Evolutionary conservation across 768 basidiomycete species (phyloP).

Genomic region (Suillus variegatus): DNA sequence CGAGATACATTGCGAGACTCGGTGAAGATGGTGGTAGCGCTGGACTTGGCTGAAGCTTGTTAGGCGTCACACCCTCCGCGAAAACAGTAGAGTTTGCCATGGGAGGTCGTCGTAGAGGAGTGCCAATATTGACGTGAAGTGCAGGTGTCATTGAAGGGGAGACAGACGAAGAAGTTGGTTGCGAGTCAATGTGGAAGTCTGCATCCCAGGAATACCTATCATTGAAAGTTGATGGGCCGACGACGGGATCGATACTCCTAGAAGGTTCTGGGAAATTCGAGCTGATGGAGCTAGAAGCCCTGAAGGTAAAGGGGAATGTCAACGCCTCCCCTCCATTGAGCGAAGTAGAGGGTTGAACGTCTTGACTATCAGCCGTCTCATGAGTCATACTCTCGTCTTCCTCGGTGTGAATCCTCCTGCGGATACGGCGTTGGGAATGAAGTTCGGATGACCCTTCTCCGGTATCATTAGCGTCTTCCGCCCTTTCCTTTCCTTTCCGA

Average conservation of each 20-base stretch:
- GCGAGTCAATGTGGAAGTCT: slow-evolving; percentile 1
- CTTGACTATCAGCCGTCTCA: slow-evolving; percentile 12
- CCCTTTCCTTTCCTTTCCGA: slow-evolving; percentile 31
- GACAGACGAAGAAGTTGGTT: slow-evolving; percentile 9
- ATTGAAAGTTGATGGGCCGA: background rate
- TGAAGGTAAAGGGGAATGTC: slow-evolving; percentile 18
- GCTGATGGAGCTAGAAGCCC: slow-evolving; percentile 13
- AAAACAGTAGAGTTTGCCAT: slow-evolving; percentile 20
- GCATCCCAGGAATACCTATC: background rate
- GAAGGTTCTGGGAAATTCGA: background rate
- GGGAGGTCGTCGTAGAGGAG: slow-evolving; percentile 24
- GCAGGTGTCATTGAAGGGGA: slow-evolving; percentile 10
- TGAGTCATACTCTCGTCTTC: slow-evolving; percentile 12
- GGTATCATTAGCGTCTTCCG: slow-evolving; percentile 10
- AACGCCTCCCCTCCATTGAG: background rate
- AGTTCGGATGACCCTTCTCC: slow-evolving; percentile 7
- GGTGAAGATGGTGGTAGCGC: slow-evolving; percentile 35
- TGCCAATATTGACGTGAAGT: slow-evolving; percentile 16
- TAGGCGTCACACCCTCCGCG: slow-evolving; percentile 14
- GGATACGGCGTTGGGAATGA: slow-evolving; percentile 19
- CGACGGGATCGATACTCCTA: background rate
- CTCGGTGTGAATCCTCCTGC: slow-evolving; percentile 15
- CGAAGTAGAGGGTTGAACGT: slow-evolving; percentile 4
- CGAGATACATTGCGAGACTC: slow-evolving; percentile 43
- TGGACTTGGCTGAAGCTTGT: slow-evolving; percentile 14